Evolutionary conservation across 306 rosid species (phyloP).

Genomic region (Psophocarpus tetragonolobus): DNA sequence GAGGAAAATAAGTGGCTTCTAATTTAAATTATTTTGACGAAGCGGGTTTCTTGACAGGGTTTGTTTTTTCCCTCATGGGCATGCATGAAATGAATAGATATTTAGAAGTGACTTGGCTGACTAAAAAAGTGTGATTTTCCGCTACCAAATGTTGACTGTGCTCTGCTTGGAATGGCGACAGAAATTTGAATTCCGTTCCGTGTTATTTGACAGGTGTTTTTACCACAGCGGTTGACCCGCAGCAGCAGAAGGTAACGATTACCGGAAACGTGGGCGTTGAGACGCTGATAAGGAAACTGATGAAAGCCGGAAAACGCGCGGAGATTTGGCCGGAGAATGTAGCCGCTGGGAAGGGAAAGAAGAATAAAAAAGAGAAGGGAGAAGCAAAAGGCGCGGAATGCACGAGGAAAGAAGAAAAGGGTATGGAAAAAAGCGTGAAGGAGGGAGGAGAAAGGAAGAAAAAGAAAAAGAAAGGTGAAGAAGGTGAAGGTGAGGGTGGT

Average conservation of each 20-base stretch:
- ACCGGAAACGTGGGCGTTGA: conserved; percentile 67
- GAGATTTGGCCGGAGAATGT: conserved; percentile 70
- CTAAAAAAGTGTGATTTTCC: not conserved
- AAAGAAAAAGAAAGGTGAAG: conserved; percentile 50
- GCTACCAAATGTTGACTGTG: not conserved
- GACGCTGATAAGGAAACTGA: conserved; percentile 61
- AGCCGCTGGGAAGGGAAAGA: conserved; percentile 38
- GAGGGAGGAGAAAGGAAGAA: conserved; percentile 61
- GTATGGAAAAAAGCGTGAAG: conserved; percentile 43
- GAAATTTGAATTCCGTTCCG: not conserved
- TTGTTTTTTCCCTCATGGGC: conserved; percentile 31
- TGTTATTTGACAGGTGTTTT: conserved; percentile 60
- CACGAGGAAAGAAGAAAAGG: conserved; percentile 35
- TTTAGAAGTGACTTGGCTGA: conserved; percentile 7
- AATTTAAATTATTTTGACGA: not conserved
- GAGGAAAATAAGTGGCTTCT: too few species aligned
- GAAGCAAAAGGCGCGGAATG: conserved; percentile 34
- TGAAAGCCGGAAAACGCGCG: conserved; percentile 71
- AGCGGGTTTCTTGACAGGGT: not conserved
- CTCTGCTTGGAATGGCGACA: not conserved
- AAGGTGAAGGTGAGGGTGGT: conserved; percentile 2
- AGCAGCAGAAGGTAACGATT: conserved; percentile 75
- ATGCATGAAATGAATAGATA: conserved; percentile 36
- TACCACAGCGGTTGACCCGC: conserved; percentile 61
- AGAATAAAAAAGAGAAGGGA: conserved; percentile 47